A percentile compares a stretch with the other conserved stretches of the same genome.
These are phyloP conservation scores for Suillus americanus DNA, from an alignment of 768 basidiomycete genomes.

Conservation along the genomic window DNA sequence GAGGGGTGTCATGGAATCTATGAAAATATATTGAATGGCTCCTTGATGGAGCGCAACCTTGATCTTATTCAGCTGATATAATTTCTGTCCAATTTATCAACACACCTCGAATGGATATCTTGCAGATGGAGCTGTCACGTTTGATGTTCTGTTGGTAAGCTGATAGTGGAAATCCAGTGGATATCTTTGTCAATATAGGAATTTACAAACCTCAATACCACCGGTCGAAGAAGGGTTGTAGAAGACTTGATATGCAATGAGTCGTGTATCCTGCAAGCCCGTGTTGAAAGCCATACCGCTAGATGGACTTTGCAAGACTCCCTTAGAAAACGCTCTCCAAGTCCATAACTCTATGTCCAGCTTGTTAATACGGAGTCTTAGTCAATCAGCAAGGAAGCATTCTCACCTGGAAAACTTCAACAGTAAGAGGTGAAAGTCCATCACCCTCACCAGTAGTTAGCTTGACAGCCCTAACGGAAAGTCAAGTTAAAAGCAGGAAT, in stretches of 20 bases:
- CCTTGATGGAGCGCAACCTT: constrained; percentile 35
- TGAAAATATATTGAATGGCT: constrained; percentile 32
- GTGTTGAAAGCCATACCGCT: constrained; percentile 44
- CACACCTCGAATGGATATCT: constrained; percentile 71
- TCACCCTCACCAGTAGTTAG: constrained; percentile 27
- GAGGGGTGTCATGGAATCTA: constrained; percentile 31
- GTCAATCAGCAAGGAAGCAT: neutral
- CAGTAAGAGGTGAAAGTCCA: constrained; percentile 25
- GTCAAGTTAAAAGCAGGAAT: neutral
- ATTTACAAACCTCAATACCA: constrained; percentile 53
- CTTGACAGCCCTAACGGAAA: constrained; percentile 12
- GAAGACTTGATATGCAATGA: constrained; percentile 51
- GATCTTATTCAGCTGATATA: neutral
- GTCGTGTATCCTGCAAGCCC: neutral
- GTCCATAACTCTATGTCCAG: constrained; percentile 63
- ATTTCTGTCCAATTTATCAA: neutral
- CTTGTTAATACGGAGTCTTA: neutral
- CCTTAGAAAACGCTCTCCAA: constrained; percentile 58
- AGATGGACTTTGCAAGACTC: constrained; percentile 66
- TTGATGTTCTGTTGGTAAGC: constrained; percentile 61
- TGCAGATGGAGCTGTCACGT: constrained; percentile 59
- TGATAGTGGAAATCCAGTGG: constrained; percentile 23
- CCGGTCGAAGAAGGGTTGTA: constrained; percentile 65
- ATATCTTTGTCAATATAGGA: neutral
- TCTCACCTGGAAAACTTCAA: constrained; percentile 46